Conservation (phyloP, 345 rosid species). For the Capsella bursapastoris region DNA sequence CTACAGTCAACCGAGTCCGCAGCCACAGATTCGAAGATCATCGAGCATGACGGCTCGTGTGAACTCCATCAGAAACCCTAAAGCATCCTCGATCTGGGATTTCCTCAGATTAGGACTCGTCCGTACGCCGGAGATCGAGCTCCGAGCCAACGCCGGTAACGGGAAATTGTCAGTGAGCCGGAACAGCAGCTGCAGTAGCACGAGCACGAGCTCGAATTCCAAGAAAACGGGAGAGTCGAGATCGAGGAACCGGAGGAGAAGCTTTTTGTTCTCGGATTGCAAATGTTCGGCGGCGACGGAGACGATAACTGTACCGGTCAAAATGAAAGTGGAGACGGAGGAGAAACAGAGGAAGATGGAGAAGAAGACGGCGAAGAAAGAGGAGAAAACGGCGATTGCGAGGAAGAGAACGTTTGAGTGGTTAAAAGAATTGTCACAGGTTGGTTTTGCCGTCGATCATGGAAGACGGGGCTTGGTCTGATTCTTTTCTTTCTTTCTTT, state of each 20-base stretch:
- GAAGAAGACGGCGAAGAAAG: slow-evolving; percentile 51
- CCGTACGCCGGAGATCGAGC: slow-evolving; percentile 79
- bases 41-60: slow-evolving; percentile 45
- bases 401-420: slow-evolving; percentile 84
- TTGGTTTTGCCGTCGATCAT: slow-evolving; percentile 50
- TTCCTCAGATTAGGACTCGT: slow-evolving; percentile 69
- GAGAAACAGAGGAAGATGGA: slow-evolving; percentile 47
- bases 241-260: slow-evolving; percentile 45
- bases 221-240: slow-evolving; percentile 41
- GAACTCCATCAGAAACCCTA: slow-evolving; percentile 44
- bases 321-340: slow-evolving; percentile 29
- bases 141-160: slow-evolving; percentile 45
- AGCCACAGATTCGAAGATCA: slow-evolving; percentile 65
- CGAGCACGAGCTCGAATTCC: slow-evolving; percentile 49
- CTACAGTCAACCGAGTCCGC: slow-evolving; percentile 70
- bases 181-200: slow-evolving; percentile 60
- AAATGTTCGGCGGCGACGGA: slow-evolving; percentile 65
- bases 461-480: slow-evolving; percentile 45
- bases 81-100: slow-evolving; percentile 68
- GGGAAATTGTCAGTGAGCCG: slow-evolving; percentile 54
- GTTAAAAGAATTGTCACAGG: slow-evolving; percentile 82
- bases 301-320: slow-evolving; percentile 39
- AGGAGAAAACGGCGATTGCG: slow-evolving; percentile 63
- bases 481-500: slow-evolving; percentile 37
- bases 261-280: slow-evolving; percentile 57